Conservation (phyloP, 2,329 filamentous ascomycete species). For the Alternaria sp. region DNA sequence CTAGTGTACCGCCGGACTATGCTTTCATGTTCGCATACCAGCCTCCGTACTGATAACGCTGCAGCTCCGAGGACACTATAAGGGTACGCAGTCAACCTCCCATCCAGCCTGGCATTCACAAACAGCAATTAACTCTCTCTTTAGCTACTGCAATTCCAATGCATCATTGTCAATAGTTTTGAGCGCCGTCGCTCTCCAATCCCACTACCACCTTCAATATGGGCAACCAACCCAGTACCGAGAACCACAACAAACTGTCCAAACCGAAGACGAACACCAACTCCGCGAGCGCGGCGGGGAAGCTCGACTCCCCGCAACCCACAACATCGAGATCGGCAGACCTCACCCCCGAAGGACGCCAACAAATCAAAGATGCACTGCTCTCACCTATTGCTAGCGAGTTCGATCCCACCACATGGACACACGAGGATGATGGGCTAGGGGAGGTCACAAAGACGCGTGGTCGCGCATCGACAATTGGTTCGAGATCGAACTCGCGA, state of each 20-base stretch:
- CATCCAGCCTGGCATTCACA: conserved; percentile 15
- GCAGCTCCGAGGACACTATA: conserved; percentile 9
- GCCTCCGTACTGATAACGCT: conserved; percentile 23
- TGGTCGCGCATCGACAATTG: conserved; percentile 28
- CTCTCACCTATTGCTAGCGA: conserved; percentile 38
- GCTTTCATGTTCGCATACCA: conserved; percentile 14
- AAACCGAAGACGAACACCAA: conserved; percentile 48
- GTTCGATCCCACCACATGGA: conserved; percentile 17
- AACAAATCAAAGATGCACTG: conserved; percentile 38
- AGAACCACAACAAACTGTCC: conserved; percentile 36
- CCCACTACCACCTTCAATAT: conserved; percentile 27
- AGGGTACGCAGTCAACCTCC: conserved; percentile 18
- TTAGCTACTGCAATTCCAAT: conserved; percentile 19
- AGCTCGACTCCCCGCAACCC: conserved; percentile 30
- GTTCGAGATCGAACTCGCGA: conserved; percentile 38
- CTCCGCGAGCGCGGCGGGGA: conserved; percentile 24
- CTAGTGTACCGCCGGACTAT: conserved; percentile 19
- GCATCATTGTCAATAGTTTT: conserved; percentile 10
- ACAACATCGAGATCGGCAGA: conserved; percentile 33
- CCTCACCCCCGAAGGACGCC: conserved; percentile 33
- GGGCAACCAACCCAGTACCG: conserved; percentile 39
- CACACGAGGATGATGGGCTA: conserved; percentile 26
- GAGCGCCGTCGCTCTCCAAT: conserved; percentile 30
- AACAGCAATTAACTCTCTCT: conserved; percentile 12
- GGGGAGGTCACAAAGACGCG: conserved; percentile 32